These are phyloP conservation scores for Lyophyllum atratum DNA, from an alignment of 768 basidiomycete genomes.

Conservation along the genomic window DNA sequence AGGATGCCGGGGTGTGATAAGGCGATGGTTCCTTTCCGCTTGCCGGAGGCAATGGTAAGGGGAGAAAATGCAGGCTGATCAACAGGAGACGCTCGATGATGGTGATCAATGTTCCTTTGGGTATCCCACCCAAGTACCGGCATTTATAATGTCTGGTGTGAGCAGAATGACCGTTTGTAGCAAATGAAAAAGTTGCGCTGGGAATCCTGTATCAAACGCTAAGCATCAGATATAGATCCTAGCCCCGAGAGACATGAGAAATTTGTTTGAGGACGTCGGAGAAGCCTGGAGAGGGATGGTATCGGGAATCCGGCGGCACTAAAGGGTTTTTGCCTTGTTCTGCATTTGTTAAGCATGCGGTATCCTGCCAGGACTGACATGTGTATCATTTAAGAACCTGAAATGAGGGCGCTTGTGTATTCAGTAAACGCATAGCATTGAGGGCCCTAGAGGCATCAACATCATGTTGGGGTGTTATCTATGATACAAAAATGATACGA, in stretches of 20 bases:
- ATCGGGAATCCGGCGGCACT: too few species aligned
- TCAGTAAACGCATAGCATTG: neutral
- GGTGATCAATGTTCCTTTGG: neutral
- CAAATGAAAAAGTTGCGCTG: neutral
- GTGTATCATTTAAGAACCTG: neutral
- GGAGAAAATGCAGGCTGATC: neutral
- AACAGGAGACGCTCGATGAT: neutral
- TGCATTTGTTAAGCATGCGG: neutral
- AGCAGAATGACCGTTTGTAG: neutral
- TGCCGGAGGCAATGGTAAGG: neutral
- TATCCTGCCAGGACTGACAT: neutral
- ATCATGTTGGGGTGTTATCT: neutral
- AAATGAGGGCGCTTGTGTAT: neutral
- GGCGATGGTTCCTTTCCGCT: neutral
- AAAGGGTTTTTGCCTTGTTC: neutral
- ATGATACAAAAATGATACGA: neutral
- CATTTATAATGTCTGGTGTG: neutral
- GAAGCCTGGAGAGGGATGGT: neutral
- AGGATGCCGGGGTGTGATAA: neutral
- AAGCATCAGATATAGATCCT: neutral
- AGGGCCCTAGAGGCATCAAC: neutral
- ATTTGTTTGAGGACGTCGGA: neutral
- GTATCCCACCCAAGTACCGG: too few species aligned
- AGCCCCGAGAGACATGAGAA: neutral
- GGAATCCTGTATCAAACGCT: neutral